Conservation (phyloP, 2,329 filamentous ascomycete species). For the Annulohypoxylon truncatum region DNA sequence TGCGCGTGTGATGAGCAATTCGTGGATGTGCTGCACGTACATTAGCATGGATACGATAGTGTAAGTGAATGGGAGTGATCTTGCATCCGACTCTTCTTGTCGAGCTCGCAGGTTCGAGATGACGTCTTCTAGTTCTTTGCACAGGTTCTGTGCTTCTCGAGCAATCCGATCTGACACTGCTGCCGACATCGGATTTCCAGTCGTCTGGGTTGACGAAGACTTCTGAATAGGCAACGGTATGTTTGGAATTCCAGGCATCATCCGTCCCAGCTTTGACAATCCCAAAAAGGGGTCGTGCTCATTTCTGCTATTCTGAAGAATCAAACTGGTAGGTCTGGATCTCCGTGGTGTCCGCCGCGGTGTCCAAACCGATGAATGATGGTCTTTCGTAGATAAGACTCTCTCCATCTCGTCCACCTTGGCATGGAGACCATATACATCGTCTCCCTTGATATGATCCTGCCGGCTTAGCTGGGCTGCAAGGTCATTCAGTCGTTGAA, state of each 20-base stretch:
- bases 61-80: constrained; percentile 36
- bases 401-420: constrained; percentile 59
- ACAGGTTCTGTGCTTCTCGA: constrained; percentile 59
- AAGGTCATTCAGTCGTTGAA: constrained; percentile 54
- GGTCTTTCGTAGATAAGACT: constrained; percentile 31
- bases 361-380: constrained; percentile 34
- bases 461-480: constrained; percentile 42
- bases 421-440: constrained; percentile 53
- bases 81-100: constrained; percentile 70
- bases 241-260: constrained; percentile 36
- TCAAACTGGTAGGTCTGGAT: constrained; percentile 32
- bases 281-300: constrained; percentile 48
- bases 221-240: constrained; percentile 26
- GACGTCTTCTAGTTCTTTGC: constrained; percentile 61
- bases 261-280: constrained; percentile 49
- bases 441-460: constrained; percentile 45
- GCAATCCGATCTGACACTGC: constrained; percentile 51
- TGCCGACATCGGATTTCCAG: constrained; percentile 30
- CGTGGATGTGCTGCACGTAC: constrained; percentile 67
- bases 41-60: constrained; percentile 43
- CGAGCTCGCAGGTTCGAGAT: constrained; percentile 64
- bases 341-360: constrained; percentile 23
- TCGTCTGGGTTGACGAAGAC: constrained; percentile 37
- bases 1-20: constrained; percentile 67
- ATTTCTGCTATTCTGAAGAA: constrained; percentile 18